Percentiles rank a stretch among this genome's conserved stretches.
Conservation (phyloP, 1,284 basidiomycete species). For the Naganishia sp. region DNA sequence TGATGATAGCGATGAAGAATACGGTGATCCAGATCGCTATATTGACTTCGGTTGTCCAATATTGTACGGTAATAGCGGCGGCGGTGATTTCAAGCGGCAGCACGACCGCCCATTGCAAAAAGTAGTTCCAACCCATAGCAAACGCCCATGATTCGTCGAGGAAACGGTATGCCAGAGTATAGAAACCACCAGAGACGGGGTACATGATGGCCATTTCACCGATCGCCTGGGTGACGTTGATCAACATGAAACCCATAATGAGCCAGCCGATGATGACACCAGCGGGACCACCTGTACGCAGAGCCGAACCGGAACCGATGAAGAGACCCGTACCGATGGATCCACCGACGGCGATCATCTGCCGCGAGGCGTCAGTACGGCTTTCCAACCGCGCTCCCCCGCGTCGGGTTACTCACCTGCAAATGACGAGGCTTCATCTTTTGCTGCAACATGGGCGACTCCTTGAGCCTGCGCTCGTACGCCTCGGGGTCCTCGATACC, state of each 20-base stretch:
- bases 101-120: constrained; percentile 52
- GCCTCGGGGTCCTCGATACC: constrained; percentile 36
- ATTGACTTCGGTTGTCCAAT: constrained; percentile 47
- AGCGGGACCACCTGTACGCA: constrained; percentile 56
- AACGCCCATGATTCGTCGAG: constrained; percentile 48
- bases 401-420: constrained; percentile 23
- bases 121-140: constrained; percentile 53
- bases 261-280: constrained; percentile 54
- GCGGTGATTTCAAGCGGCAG: constrained; percentile 55
- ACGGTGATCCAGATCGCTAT: constrained; percentile 53
- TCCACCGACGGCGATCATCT: constrained; percentile 15
- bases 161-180: constrained; percentile 51
- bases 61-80: constrained; percentile 48
- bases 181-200: constrained; percentile 57
- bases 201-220: constrained; percentile 57
- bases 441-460: constrained; percentile 52
- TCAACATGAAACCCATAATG: constrained; percentile 46
- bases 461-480: constrained; percentile 36
- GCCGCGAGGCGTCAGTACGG: background rate
- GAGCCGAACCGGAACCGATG: constrained; percentile 56
- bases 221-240: constrained; percentile 53
- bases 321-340: constrained; percentile 42
- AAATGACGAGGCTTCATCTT: constrained; percentile 50
- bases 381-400: too few species aligned
- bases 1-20: constrained; percentile 45